These are phyloP conservation scores for Metschnikowia orientalis DNA, from an alignment of 805 yeast species.

Conservation along the genomic window DNA sequence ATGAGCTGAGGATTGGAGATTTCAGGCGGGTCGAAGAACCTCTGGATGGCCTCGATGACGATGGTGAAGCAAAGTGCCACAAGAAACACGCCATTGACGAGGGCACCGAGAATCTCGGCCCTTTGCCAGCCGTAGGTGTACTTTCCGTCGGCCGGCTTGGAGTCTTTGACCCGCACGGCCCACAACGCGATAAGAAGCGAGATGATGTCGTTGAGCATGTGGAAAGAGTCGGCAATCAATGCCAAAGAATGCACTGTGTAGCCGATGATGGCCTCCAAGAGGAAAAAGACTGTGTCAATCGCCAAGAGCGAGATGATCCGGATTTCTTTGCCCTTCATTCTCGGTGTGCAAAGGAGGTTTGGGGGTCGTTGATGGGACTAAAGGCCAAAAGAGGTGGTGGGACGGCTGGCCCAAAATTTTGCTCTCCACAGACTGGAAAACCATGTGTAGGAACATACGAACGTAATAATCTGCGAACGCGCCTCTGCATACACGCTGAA, in stretches of 20 bases:
- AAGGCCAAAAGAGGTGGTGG: too few relatives aligned
- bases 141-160: slow-evolving; percentile 74
- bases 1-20: slow-evolving; percentile 82
- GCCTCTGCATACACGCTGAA: too few relatives aligned
- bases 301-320: slow-evolving; percentile 68
- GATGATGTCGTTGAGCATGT: slow-evolving; percentile 92
- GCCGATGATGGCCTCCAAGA: slow-evolving; percentile 79
- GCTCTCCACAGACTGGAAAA: too few relatives aligned
- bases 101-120: slow-evolving; percentile 94
- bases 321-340: slow-evolving; percentile 53
- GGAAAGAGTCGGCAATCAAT: slow-evolving; percentile 93
- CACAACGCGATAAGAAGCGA: slow-evolving; percentile 87
- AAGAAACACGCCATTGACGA: slow-evolving; percentile 87
- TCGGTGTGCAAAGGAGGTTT: background rate
- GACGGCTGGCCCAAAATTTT: too few relatives aligned
- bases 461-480: too few relatives aligned
- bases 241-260: slow-evolving; percentile 93
- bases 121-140: slow-evolving; percentile 98
- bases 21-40: slow-evolving; percentile 75
- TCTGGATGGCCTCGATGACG: slow-evolving; percentile 85
- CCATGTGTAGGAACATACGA: too few relatives aligned
- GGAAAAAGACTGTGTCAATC: slow-evolving; percentile 78
- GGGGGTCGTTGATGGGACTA: background rate
- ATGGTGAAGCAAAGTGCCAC: slow-evolving; percentile 91
- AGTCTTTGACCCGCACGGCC: slow-evolving; percentile 91